phyloP scores from a whole-genome alignment of 1,284 basidiomycete species.

The Pholiota adiposa region DNA sequence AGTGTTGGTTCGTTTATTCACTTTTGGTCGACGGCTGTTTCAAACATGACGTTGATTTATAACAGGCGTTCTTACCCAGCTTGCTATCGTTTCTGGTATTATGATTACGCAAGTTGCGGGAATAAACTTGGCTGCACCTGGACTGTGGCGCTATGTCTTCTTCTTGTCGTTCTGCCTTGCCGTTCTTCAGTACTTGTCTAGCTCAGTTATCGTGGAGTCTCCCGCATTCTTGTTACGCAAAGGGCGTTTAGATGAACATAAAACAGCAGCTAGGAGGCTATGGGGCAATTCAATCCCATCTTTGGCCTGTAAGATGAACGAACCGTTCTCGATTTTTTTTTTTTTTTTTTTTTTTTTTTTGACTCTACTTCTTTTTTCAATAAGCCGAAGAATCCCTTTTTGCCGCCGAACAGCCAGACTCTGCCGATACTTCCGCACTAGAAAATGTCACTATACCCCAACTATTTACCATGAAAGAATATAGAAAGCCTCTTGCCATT shows the following conservation, averaged over 20 bases:
- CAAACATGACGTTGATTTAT: conserved; percentile 6
- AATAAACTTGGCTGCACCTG: conserved; percentile 63
- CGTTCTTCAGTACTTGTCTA: conserved; percentile 60
- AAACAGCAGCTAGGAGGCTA: conserved; percentile 48
- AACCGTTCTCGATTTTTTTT: conserved; percentile 13
- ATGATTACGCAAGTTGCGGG: conserved; percentile 78
- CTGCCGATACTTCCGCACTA: conserved; percentile 30
- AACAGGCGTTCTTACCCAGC: conserved; percentile 84
- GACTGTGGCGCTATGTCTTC: conserved; percentile 77
- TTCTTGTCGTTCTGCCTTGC: conserved; percentile 66
- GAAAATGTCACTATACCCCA: conserved; percentile 55
- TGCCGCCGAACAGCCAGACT: conserved; percentile 40
- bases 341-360: conserved; percentile 24
- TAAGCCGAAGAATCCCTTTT: conserved; percentile 50
- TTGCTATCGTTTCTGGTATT: conserved; percentile 85
- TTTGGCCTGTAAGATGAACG: conserved; percentile 21
- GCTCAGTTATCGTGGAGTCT: conserved; percentile 63
- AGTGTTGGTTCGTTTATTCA: conserved; percentile 56
- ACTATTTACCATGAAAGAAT: conserved; percentile 56
- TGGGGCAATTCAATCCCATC: conserved; percentile 46
- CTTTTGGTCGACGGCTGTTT: background rate
- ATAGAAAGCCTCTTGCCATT: conserved; percentile 71
- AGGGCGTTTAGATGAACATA: conserved; percentile 54
- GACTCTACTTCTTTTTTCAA: background rate
- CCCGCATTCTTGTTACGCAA: conserved; percentile 65